Percentiles rank a stretch among this genome's conserved stretches.
Evolutionary conservation across 2,329 filamentous ascomycete species (phyloP).

Genomic region (Fusarium sp.): DNA sequence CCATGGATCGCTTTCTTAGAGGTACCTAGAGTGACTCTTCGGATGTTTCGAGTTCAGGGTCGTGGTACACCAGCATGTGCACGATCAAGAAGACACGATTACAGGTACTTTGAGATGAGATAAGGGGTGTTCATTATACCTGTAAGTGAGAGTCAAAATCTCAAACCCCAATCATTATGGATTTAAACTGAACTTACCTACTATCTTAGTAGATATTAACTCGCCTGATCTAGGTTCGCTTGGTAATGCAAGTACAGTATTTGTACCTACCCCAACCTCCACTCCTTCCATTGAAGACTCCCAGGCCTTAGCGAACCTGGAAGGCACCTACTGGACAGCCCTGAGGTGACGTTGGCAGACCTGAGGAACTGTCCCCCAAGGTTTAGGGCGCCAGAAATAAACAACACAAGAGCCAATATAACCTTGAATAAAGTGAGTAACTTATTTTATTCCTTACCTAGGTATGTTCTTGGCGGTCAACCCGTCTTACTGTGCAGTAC

Average conservation of each 20-base stretch:
- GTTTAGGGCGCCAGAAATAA: background rate
- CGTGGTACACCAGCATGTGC: background rate
- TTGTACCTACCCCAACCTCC: background rate
- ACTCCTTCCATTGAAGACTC: background rate
- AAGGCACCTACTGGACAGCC: background rate
- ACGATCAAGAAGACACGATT: background rate
- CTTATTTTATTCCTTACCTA: background rate
- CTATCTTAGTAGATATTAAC: background rate
- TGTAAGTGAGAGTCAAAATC: background rate
- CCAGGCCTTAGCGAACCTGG: background rate
- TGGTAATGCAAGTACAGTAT: background rate
- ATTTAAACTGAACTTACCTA: background rate
- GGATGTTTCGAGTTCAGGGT: constrained; percentile 2
- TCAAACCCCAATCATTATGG: background rate
- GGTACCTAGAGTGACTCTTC: constrained; percentile 26
- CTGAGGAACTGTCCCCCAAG: background rate
- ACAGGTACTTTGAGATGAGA: background rate
- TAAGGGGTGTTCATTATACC: background rate
- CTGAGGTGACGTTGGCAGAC: background rate
- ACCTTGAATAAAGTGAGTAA: background rate
- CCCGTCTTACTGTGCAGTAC: constrained; percentile 27
- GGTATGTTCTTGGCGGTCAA: background rate
- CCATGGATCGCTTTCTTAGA: background rate
- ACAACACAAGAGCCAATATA: background rate
- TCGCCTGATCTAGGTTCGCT: background rate